These are phyloP conservation scores for Mixia osmundae DNA, from an alignment of 1,284 basidiomycete genomes.

Conservation along the genomic window DNA sequence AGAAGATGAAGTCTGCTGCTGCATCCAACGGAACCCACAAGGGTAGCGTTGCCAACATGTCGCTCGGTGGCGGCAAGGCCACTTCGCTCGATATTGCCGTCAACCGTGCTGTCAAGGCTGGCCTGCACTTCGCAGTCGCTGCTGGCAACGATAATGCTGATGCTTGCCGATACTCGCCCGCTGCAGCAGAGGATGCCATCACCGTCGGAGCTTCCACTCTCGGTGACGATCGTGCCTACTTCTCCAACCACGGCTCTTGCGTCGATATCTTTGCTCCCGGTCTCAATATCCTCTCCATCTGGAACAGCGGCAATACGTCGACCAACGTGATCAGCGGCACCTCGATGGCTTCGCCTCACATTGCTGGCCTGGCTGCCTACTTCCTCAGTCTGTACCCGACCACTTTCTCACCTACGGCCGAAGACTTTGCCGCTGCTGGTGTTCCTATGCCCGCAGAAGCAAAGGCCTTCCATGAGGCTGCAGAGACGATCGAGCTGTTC, in stretches of 20 bases:
- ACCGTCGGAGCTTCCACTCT: slow-evolving; percentile 70
- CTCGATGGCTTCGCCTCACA: slow-evolving; percentile 28
- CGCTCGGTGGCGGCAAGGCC: slow-evolving; percentile 88
- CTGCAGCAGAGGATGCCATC: slow-evolving; percentile 44
- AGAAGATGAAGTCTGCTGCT: slow-evolving; percentile 34
- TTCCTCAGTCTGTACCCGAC: slow-evolving; percentile 36
- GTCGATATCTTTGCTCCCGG: slow-evolving; percentile 43
- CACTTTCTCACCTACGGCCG: slow-evolving; percentile 6
- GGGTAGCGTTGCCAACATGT: slow-evolving; percentile 96
- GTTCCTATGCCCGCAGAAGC: no score
- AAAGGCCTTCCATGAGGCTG: slow-evolving; percentile 2
- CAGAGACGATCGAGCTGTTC: slow-evolving; percentile 11
- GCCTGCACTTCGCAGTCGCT: slow-evolving; percentile 85
- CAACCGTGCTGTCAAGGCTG: slow-evolving; percentile 53
- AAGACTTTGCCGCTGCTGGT: slow-evolving; percentile 9
- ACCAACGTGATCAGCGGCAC: slow-evolving; percentile 41
- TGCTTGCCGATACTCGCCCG: slow-evolving; percentile 62
- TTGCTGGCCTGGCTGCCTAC: slow-evolving; percentile 54
- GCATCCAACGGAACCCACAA: slow-evolving; percentile 46
- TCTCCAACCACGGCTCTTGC: slow-evolving; percentile 30
- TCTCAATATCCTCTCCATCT: slow-evolving; percentile 35
- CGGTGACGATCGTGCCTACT: slow-evolving; percentile 62
- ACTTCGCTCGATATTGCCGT: slow-evolving; percentile 62
- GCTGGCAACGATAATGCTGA: slow-evolving; percentile 43
- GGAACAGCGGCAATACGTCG: slow-evolving; percentile 34